Conservation (phyloP, 306 rosid genomes). For the Sicyos baderoa region DNA sequence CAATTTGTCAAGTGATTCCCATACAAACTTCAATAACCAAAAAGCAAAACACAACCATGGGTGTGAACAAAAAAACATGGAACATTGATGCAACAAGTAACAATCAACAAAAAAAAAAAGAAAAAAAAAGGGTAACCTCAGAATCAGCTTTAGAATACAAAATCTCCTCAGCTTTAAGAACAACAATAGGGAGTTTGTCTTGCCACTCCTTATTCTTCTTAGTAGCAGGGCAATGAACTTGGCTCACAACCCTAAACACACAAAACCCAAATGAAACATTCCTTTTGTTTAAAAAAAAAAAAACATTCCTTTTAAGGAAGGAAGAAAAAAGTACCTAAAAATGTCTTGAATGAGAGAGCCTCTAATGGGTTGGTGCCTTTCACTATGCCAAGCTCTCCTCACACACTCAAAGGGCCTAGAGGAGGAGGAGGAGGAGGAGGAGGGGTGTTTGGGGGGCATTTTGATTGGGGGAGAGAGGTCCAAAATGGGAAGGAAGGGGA, state of each 20-base stretch:
- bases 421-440: too few relatives aligned
- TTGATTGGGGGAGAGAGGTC: not conserved
- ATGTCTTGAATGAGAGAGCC: constrained; percentile 77
- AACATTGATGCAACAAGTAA: not conserved
- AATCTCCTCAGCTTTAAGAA: constrained; percentile 63
- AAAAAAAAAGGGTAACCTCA: constrained; percentile 33
- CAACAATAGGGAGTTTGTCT: constrained; percentile 74
- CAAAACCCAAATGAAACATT: constrained; percentile 4
- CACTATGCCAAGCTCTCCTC: constrained; percentile 78
- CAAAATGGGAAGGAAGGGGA: not conserved
- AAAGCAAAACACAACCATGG: not conserved
- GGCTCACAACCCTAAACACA: constrained; percentile 44
- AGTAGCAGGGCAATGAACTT: constrained; percentile 47
- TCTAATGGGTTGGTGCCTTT: constrained; percentile 67
- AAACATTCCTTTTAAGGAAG: too few relatives aligned
- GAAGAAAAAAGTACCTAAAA: constrained; percentile 48
- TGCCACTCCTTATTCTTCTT: constrained; percentile 75
- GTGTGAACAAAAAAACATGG: not conserved
- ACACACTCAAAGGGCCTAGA: constrained; percentile 66
- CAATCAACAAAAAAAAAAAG: not conserved
- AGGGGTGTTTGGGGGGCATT: constrained; percentile 60
- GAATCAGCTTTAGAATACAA: constrained; percentile 81
- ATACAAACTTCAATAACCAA: not conserved
- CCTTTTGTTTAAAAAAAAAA: too few relatives aligned
- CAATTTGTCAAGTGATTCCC: not conserved